A percentile compares a stretch with the other conserved stretches of the same genome.
These are phyloP conservation scores for Tylopilus sp. DNA, from an alignment of 1,284 basidiomycete species.

Conservation along the genomic window DNA sequence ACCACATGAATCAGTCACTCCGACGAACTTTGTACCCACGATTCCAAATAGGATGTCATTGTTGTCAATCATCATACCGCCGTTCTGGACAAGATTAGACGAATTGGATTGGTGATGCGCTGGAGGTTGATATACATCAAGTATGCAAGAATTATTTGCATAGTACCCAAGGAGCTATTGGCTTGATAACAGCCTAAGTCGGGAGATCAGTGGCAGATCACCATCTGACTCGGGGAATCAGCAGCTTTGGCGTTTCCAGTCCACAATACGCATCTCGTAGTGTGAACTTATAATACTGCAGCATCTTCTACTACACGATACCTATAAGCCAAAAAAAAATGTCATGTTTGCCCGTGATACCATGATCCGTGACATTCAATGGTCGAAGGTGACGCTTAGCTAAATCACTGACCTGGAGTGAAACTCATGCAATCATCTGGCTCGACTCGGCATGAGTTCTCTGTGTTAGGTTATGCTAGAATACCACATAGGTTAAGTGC, in stretches of 20 bases:
- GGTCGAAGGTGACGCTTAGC: background rate
- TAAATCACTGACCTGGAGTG: conserved; percentile 76
- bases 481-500: conserved; percentile 18
- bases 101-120: conserved; percentile 83
- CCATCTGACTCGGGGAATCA: conserved; percentile 99
- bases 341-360: conserved; percentile 99
- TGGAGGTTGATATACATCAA: conserved; percentile 96
- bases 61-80: conserved; percentile 97
- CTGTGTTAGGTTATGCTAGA: conserved; percentile 95
- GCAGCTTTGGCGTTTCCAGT: conserved; percentile 95
- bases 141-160: conserved; percentile 97
- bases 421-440: conserved; percentile 99
- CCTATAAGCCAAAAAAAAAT: too few relatives aligned
- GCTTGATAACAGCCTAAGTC: conserved; percentile 95
- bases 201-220: too few relatives aligned
- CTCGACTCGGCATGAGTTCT: conserved; percentile 98
- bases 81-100: conserved; percentile 88
- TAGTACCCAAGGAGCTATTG: conserved; percentile 98
- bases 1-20: conserved; percentile 97
- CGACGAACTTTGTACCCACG: conserved; percentile 98
- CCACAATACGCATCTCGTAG: conserved; percentile 94
- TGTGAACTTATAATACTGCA: conserved; percentile 98
- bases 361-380: conserved; percentile 77
- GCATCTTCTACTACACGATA: conserved; percentile 98
- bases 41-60: conserved; percentile 97